phyloP scores from a whole-genome alignment of 2,329 filamentous ascomycete genomes.

The Metarhizium humberi region DNA sequence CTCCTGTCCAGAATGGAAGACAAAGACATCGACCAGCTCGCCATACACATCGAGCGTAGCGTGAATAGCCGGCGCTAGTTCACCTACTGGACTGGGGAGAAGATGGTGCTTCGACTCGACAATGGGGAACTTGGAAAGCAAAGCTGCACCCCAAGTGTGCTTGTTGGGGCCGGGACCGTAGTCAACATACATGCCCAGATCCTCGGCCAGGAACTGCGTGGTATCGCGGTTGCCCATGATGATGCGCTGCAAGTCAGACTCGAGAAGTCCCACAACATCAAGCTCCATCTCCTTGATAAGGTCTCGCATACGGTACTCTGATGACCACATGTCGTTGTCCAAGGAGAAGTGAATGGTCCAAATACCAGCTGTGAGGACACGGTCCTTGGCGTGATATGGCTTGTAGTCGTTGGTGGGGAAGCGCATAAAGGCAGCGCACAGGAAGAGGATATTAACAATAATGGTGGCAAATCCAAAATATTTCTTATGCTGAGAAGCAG shows the following conservation, averaged over 20 bases:
- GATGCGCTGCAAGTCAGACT: conserved; percentile 89
- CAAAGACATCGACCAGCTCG: conserved; percentile 82
- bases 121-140: conserved; percentile 96
- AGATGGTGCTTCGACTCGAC: conserved; percentile 94
- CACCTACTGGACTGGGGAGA: conserved; percentile 84
- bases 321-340: conserved; percentile 98
- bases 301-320: conserved; percentile 87
- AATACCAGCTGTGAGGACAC: conserved; percentile 85
- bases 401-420: conserved; percentile 90
- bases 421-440: conserved; percentile 74
- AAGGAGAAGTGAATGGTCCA: conserved; percentile 98
- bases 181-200: conserved; percentile 97
- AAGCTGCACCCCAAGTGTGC: conserved; percentile 91
- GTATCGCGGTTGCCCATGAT: conserved; percentile 99
- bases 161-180: conserved; percentile 97
- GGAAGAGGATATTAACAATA: conserved; percentile 70
- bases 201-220: conserved; percentile 89
- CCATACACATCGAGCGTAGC: conserved; percentile 94
- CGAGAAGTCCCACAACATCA: conserved; percentile 92
- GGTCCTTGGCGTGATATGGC: conserved; percentile 80
- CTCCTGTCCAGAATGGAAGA: conserved; percentile 98
- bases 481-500: conserved; percentile 36
- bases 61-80: conserved; percentile 90
- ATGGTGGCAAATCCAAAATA: conserved; percentile 51
- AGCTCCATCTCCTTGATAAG: conserved; percentile 88